Percentiles rank a stretch among this genome's conserved stretches.
Conservation (phyloP, 2,329 filamentous ascomycete species). For the Phyllachora maydis region DNA sequence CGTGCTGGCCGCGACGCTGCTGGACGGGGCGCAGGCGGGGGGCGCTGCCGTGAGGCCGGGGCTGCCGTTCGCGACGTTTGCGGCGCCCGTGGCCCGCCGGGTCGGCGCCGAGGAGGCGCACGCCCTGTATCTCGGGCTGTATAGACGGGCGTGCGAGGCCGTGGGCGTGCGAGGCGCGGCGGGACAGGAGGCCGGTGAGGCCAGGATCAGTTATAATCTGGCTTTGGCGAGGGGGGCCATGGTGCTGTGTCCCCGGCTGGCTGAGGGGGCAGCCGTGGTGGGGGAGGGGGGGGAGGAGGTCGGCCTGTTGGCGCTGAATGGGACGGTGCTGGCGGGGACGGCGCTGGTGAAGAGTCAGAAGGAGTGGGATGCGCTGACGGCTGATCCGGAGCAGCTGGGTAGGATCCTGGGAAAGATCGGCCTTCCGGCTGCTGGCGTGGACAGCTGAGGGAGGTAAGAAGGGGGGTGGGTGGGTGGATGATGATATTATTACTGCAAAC, state of each 20-base stretch:
- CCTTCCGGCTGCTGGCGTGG: slow-evolving; percentile 9
- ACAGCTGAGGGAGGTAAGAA: no score
- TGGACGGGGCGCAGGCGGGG: slow-evolving; percentile 1
- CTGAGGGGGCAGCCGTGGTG: slow-evolving; percentile 21
- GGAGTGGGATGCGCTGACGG: slow-evolving; percentile 33
- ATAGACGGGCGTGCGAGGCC: slow-evolving; percentile 19
- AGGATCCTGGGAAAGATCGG: slow-evolving; percentile 20
- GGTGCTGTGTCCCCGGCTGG: slow-evolving; percentile 30
- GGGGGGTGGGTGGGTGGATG: no score
- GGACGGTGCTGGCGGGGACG: slow-evolving; percentile 42
- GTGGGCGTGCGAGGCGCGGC: slow-evolving; percentile 2
- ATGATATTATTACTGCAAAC: no score
- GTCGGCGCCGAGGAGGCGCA: slow-evolving; percentile 13
- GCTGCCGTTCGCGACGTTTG: slow-evolving; percentile 23
- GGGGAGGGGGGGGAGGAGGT: slow-evolving; percentile 9
- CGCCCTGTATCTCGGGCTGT: slow-evolving; percentile 23
- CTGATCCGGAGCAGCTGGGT: slow-evolving; percentile 15
- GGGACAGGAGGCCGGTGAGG: slow-evolving; percentile 15
- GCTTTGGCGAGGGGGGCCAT: slow-evolving; percentile 32
- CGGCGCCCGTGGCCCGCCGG: slow-evolving; percentile 8
- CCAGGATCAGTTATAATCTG: slow-evolving; percentile 42
- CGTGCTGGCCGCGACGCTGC: slow-evolving; percentile 22
- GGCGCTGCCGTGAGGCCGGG: slow-evolving; percentile 1
- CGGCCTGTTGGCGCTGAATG: slow-evolving; percentile 31
- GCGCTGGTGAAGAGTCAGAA: slow-evolving; percentile 36